Conservation (phyloP, 352 stramenopile species). For the Pythium vanterpoolii region DNA sequence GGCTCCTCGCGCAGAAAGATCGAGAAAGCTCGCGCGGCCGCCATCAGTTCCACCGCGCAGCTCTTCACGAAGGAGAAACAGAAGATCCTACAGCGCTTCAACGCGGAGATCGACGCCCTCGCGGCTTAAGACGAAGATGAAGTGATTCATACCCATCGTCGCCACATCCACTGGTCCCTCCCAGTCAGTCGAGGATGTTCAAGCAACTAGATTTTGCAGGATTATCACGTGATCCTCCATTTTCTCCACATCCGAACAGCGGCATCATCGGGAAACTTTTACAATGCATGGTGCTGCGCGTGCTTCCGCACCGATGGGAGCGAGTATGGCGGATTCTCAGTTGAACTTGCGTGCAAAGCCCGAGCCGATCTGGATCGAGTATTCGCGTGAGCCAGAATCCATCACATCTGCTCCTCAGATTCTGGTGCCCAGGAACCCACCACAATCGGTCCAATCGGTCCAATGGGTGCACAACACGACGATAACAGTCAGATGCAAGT, state of each 20-base stretch:
- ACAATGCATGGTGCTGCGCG: background rate
- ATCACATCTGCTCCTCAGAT: constrained; percentile 22
- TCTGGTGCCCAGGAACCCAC: no score
- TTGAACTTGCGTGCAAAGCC: constrained; percentile 13
- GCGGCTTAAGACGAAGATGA: constrained; percentile 1
- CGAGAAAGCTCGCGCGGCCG: constrained; percentile 18
- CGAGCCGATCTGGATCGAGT: constrained; percentile 1
- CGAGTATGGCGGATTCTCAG: constrained; percentile 7
- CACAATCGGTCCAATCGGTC: constrained; percentile 13
- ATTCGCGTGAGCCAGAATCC: constrained; percentile 10
- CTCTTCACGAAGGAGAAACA: constrained; percentile 31
- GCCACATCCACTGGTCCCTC: background rate
- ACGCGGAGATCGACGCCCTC: constrained; percentile 20
- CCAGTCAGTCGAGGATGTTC: background rate
- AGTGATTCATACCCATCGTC: background rate
- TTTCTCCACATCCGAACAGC: background rate
- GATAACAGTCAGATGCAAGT: constrained; percentile 11
- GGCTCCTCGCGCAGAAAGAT: constrained; percentile 13
- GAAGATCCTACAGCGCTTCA: constrained; percentile 24
- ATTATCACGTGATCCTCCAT: background rate
- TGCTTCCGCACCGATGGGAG: background rate
- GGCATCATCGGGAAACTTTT: background rate
- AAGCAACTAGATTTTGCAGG: background rate
- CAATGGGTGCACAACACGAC: constrained; percentile 24
- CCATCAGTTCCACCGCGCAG: constrained; percentile 21